Base-by-base conservation (phyloP, 1,284 basidiomycete species). In the Ganoderma multipileum region DNA sequence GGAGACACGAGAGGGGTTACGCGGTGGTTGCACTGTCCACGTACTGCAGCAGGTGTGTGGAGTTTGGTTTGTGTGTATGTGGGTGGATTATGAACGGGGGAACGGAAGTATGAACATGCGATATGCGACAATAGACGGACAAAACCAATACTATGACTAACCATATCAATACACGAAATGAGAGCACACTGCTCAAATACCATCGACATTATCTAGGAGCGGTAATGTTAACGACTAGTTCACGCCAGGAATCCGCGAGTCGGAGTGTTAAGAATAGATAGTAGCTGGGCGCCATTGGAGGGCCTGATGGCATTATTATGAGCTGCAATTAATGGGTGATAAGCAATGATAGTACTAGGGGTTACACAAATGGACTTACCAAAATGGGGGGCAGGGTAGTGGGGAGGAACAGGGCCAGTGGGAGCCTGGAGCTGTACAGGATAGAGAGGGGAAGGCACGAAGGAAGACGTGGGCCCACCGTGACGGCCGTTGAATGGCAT, bases 241-340 rank as follows among this genome's bases (percentile, higher is more conserved):
- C 67, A 65, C 65, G 73, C 68, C 69, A 75, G 76, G 59, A 71
- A 73, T 61, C 68, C 69, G 64, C 73, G 64, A 70, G 70, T 75
- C 52, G 77, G 75, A 23, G 77, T 69, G 74, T 80, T 81, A 68
- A 81, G 75, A 39, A 81, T 80, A 69, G 79, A 79, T 65, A 81
- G 75, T 68, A 81, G 72, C 61, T 79, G 77, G 58, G 78, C 75
- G 72, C 79, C 78, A 68, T 73, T 73, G 30, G 71, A 60, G 58
- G 71, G 64, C 23, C 70, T 68, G 30, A 73, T 39, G 50, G 68
- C 67, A 71, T 76, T 76, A 67, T 68, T 68, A 64, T 69, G 72
- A 65, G 70, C 63, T 23, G 66, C 28, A 39, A 64, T 54, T n/a
- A 66, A 9, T 58, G 61, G 67, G 69, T 7, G 70, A 63, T 9